Evolutionary conservation across 495 filamentous ascomycete genomes (phyloP), one percentile per base, ranked within the genome.

Genomic region (Jackrogersella minutella): DNA sequence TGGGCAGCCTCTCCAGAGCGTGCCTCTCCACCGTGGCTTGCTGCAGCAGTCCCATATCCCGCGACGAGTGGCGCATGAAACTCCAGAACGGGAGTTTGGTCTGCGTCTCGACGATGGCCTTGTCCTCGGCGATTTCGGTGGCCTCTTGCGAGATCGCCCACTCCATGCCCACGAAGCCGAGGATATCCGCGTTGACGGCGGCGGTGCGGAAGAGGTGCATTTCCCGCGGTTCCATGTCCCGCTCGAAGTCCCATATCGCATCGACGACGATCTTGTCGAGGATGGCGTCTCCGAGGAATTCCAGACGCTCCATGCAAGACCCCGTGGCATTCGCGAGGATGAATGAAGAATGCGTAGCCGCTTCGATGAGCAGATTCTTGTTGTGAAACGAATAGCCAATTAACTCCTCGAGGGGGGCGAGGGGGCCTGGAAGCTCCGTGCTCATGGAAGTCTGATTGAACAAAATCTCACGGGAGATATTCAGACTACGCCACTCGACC

Each of bases 221-320:
- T 14, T 85, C 70, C 10, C 84, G 74, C 41, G 91, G 86, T 0
- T 82, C 72, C 14, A 94, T 77, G 13, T 82, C 69, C 1, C 77
- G 71, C 0, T 71, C 55, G n/a, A 65, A 39, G 3, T 37, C 51
- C 67, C 76, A 81, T 6, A 84, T 40, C 33, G 79, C 75, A 0
- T 77, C 68, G 7, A 90, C 83, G 44, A 98, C 80, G 49, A 97
- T 74, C 73, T 85, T 87, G 72, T 99, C 95, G 0, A 99, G 85
- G 9, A 97, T 78, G 0, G 93, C 84, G 70, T 99, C 95, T 6
- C 95, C 95, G 0, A 97, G 81, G 74, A 93, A 98, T 73, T 99
- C 95, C 11, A 97, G 83, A 0, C 93, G 88, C 66, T 98, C 90
- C 73, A 96, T 91, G 5, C 90, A 93, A 31, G 85, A 79, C 5